Evolutionary conservation across 176 grass and related monocot species (phyloP).

Genomic region (Aegilops speltoides): DNA sequence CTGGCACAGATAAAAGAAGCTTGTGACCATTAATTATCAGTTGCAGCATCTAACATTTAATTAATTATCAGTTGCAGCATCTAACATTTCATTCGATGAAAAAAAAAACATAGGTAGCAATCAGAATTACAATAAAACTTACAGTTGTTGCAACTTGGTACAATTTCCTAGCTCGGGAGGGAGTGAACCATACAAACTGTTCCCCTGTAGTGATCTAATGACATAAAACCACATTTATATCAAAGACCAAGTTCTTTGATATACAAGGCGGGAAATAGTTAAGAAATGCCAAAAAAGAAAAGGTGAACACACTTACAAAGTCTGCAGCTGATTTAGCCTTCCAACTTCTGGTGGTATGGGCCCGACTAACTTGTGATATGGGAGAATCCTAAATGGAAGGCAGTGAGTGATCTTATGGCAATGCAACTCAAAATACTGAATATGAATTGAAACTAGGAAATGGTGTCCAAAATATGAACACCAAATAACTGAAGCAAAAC

Average conservation of each 20-base stretch:
- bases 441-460: background rate
- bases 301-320: conserved; percentile 57
- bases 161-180: conserved; percentile 95
- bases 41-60: background rate
- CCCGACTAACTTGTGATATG: conserved; percentile 80
- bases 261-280: background rate
- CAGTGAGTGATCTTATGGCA: background rate
- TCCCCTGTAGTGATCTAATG: conserved; percentile 80
- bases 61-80: background rate
- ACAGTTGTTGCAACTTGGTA: conserved; percentile 79
- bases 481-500: conserved; percentile 29
- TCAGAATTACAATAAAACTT: conserved; percentile 36
- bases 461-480: conserved; percentile 6
- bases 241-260: conserved; percentile 8
- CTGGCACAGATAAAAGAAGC: conserved; percentile 2
- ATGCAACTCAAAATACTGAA: background rate
- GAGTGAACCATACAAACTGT: conserved; percentile 92
- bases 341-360: conserved; percentile 96
- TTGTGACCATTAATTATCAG: background rate
- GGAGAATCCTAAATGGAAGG: conserved; percentile 64
- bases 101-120: background rate
- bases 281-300: conserved; percentile 5
- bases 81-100: background rate
- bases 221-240: conserved; percentile 30
- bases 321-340: conserved; percentile 73